Base-by-base conservation (phyloP, 352 stramenopile genomes). In the Pelagophyceae sp. region DNA sequence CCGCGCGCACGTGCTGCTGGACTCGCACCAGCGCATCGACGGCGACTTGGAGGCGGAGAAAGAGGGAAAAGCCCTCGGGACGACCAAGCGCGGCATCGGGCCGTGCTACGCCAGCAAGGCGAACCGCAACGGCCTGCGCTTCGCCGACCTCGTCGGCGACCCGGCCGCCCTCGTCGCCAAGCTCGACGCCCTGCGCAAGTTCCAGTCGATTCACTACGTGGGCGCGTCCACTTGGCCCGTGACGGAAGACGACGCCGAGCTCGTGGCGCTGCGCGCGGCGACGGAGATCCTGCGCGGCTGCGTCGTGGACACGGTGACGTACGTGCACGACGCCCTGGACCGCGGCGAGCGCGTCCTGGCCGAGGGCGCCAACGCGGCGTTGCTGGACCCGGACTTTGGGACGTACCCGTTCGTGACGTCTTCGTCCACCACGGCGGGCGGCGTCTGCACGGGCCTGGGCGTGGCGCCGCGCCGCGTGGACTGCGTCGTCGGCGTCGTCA, bases 371-470 rank as follows among this genome's bases (percentile, higher is more conserved):
- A 99, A 99, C 85, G 96, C 96, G 3, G 98, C 95, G 32, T 99
- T 99, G 95, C 88, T 99, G 60, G 96, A 99, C 87, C 98, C 99
- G 86, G 96, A 99, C 87, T 99, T 99, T 82, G 96, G 96, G 74
- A 99, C 96, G 69, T 99, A 99, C 87, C 96, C 96, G 54, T 99
- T 97, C 86, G 96, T 99, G 61, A 99, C 96, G 40, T 98, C 94
- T 63, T 98, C 91, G 76, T 98, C 98, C 84, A 95, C 96, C 63
- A 97, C 92, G 63, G 95, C 98, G 78, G 95, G 96, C 75, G 95
- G 90, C 82, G 94, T 99, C 45, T 94, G 96, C 85, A 99, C 96
- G 27, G 95, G 94, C 38, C 88, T 97, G 23, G 94, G 95, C 72
- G 96, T 98, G 51, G 94, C 91, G 60, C 95, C 94, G 31, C 94